Conservation (phyloP, 345 rosid species). For the Melastoma malabathricum region DNA sequence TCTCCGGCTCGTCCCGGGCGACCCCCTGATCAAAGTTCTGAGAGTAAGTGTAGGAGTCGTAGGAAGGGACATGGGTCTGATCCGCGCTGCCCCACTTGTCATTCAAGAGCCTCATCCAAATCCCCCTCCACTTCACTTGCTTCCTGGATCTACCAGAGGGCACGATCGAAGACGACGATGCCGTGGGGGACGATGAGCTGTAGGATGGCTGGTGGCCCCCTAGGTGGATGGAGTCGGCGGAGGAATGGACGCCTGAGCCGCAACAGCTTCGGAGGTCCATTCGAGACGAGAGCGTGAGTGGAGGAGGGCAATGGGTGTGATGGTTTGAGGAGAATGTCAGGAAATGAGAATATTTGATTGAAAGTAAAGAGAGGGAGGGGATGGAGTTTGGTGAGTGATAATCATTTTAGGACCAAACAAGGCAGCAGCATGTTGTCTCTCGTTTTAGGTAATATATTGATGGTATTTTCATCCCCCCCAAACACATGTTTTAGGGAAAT, state of each 20-base stretch:
- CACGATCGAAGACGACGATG: not conserved
- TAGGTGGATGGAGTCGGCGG: slow-evolving; percentile 1
- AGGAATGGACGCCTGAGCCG: slow-evolving; percentile 4
- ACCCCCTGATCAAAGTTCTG: slow-evolving; percentile 42
- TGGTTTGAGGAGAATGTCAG: not conserved
- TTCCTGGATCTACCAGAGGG: slow-evolving; percentile 5
- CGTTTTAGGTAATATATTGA: not conserved
- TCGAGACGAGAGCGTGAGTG: not conserved
- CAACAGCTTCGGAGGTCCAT: slow-evolving; percentile 17
- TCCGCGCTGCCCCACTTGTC: slow-evolving; percentile 14
- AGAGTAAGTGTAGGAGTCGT: slow-evolving; percentile 21
- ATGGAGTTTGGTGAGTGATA: not conserved
- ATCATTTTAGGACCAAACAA: not conserved
- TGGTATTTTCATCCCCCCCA: not conserved
- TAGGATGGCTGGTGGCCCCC: not conserved
- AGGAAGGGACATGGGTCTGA: slow-evolving; percentile 7
- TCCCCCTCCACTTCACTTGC: slow-evolving; percentile 17
- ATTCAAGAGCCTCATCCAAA: slow-evolving; percentile 26
- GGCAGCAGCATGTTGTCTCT: not conserved
- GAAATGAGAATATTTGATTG: not conserved
- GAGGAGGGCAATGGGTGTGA: too few species aligned
- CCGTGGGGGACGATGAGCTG: not conserved
- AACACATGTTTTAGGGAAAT: not conserved
- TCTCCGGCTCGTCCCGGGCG: slow-evolving; percentile 30
- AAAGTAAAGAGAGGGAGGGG: not conserved